Percentiles rank a stretch among this genome's conserved stretches.
Evolutionary conservation across 2,329 filamentous ascomycete species (phyloP).

Genomic region (Aspergillus aculeatus): DNA sequence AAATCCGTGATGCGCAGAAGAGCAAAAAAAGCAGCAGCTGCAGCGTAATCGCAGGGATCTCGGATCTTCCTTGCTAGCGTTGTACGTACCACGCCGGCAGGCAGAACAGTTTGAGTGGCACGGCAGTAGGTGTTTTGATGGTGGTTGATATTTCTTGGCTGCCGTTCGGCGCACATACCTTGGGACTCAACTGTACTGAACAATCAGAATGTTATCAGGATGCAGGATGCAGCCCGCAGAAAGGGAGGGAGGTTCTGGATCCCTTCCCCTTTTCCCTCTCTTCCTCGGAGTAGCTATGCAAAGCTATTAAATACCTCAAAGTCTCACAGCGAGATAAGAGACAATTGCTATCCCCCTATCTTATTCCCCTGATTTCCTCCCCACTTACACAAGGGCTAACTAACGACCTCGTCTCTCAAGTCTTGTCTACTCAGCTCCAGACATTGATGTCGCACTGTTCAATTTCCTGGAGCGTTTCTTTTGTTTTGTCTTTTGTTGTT

Average conservation of each 20-base stretch:
- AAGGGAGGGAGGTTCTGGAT: background rate
- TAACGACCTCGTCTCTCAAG: background rate
- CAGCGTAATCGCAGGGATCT: background rate
- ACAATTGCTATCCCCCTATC: background rate
- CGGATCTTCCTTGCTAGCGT: background rate
- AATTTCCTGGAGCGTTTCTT: too few relatives aligned
- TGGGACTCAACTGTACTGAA: background rate
- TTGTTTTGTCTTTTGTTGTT: too few relatives aligned
- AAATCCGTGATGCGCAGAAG: background rate
- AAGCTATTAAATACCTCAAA: background rate
- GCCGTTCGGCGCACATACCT: background rate
- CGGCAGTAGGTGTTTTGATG: background rate
- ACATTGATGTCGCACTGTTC: background rate
- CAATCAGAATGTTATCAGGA: background rate
- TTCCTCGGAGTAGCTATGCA: background rate
- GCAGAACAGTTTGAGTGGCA: background rate
- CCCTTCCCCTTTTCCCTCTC: background rate
- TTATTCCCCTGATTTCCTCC: background rate
- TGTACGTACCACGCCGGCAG: background rate
- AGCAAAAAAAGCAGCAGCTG: background rate
- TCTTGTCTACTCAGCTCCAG: background rate
- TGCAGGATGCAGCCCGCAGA: background rate
- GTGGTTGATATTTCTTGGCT: background rate
- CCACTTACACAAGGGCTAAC: background rate
- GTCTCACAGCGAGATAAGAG: background rate